These are phyloP conservation scores for Apiotrichum sp. DNA, from an alignment of 1,284 basidiomycete species.

Conservation along the genomic window DNA sequence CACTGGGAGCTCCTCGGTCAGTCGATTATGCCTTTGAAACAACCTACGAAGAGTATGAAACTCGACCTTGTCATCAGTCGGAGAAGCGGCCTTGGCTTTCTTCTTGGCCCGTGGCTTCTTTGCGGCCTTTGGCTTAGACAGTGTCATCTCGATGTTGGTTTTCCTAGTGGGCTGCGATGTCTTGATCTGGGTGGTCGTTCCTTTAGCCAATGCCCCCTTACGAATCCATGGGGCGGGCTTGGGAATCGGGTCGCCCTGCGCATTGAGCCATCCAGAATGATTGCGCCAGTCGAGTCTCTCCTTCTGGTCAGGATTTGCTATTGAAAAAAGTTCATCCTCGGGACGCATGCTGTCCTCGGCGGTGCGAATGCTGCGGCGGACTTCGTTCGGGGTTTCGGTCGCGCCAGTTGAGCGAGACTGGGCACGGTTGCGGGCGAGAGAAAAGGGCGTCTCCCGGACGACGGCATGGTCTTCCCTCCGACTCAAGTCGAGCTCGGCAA, in stretches of 20 bases:
- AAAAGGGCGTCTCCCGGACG: slow-evolving; percentile 23
- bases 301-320: background rate
- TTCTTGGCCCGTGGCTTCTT: background rate
- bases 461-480: slow-evolving; percentile 19
- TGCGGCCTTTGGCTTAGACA: background rate
- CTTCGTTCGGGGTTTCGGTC: background rate
- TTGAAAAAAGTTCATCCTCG: no score
- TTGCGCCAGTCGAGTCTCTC: background rate
- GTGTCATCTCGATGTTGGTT: background rate
- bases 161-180: background rate
- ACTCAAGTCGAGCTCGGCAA: slow-evolving; percentile 21
- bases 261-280: slow-evolving; percentile 22
- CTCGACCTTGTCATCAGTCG: slow-evolving; percentile 8
- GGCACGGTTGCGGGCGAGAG: slow-evolving; percentile 5
- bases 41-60: slow-evolving; percentile 12
- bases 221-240: background rate
- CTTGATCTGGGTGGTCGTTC: slow-evolving; percentile 4
- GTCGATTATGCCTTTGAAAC: background rate
- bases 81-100: slow-evolving; percentile 5
- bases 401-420: no score
- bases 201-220: slow-evolving; percentile 1
- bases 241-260: slow-evolving; percentile 7
- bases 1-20: slow-evolving; percentile 2
- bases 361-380: background rate
- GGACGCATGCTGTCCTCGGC: background rate